phyloP scores from a whole-genome alignment of 2,329 filamentous ascomycete species.

The Hymenoscyphus albidus region DNA sequence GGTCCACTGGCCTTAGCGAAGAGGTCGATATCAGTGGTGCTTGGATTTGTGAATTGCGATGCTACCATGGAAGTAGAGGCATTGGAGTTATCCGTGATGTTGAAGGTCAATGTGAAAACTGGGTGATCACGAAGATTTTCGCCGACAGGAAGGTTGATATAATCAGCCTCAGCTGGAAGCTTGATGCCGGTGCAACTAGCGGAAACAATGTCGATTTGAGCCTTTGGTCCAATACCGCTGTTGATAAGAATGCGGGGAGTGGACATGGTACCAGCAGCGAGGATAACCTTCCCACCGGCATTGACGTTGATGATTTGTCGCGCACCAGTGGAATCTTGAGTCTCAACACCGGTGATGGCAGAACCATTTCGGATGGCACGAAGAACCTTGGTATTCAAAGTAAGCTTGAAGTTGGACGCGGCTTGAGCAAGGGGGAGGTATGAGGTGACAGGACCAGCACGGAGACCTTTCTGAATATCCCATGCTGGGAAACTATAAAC shows the following conservation, averaged over 20 bases:
- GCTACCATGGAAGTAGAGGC: slow-evolving; percentile 11
- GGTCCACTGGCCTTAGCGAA: slow-evolving; percentile 39
- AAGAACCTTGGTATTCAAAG: slow-evolving; percentile 60
- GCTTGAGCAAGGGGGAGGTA: slow-evolving; percentile 60
- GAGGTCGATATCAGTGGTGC: slow-evolving; percentile 37
- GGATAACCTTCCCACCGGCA: slow-evolving; percentile 22
- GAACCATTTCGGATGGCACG: slow-evolving; percentile 60
- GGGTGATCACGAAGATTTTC: slow-evolving; percentile 55
- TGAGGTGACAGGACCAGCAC: slow-evolving; percentile 65
- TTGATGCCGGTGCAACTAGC: slow-evolving; percentile 30
- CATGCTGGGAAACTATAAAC: slow-evolving; percentile 60
- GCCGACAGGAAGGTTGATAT: slow-evolving; percentile 58
- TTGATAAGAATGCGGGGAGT: slow-evolving; percentile 32
- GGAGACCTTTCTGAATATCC: slow-evolving; percentile 61
- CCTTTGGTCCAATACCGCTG: slow-evolving; percentile 30
- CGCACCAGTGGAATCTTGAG: slow-evolving; percentile 36
- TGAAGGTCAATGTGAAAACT: slow-evolving; percentile 39
- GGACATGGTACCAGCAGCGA: slow-evolving; percentile 20
- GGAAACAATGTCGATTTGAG: slow-evolving; percentile 38
- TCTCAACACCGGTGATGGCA: slow-evolving; percentile 60
- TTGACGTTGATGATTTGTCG: slow-evolving; percentile 34
- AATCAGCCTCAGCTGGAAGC: slow-evolving; percentile 46
- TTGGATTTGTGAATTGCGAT: slow-evolving; percentile 47
- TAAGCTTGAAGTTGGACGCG: slow-evolving; percentile 61
- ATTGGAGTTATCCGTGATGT: slow-evolving; percentile 14